Base-by-base conservation (phyloP, 2,329 filamentous ascomycete genomes). In the Neurospora crassa region DNA sequence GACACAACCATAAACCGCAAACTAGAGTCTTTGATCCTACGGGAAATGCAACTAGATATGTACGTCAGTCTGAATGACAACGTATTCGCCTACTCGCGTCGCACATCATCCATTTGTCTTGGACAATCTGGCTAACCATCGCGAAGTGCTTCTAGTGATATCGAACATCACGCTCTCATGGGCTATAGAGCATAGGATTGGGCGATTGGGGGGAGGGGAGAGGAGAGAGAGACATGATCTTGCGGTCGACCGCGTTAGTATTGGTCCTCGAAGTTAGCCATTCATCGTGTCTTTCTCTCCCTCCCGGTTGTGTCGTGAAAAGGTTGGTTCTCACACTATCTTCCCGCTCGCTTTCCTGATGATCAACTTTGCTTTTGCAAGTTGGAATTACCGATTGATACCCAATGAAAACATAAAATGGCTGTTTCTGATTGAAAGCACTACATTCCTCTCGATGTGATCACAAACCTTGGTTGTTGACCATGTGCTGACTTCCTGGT, bases 311-410 rank as follows among this genome's bases (percentile, higher is more conserved):
- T 81, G 80, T 82, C 68, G 43, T 40, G 42, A 67, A 47, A 20
- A 69, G 76, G 77, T 78, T 74, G 70, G 77, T 78, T 70, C 68
- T 1, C 24, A 4, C 34, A 63, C 16, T 1, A 34, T 63, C 34
- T 63, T 37, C 29, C 24, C 42, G 63, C 16, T 43, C 40, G 42
- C 40, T 72, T 72, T 71, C 75, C 82, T 89, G 88, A 91, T 93
- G 91, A 91, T 87, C 86, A 84, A 88, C 80, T 84, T 86, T 86
- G 85, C 83, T 85, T 86, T 83, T 86, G 86, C 88, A 87, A 88
- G 92, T 93, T 94, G 92, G 92, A 95, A 96, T 96, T 96, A 96
- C 93, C 93, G 93, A 90, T 93, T 89, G 92, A 96, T 87, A 86
- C 84, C 83, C 68, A 85, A 80, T 87, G 92, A 92, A 92, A 85